phyloP scores from a whole-genome alignment of 208 protist genomes.

The Porcisia deanei region DNA sequence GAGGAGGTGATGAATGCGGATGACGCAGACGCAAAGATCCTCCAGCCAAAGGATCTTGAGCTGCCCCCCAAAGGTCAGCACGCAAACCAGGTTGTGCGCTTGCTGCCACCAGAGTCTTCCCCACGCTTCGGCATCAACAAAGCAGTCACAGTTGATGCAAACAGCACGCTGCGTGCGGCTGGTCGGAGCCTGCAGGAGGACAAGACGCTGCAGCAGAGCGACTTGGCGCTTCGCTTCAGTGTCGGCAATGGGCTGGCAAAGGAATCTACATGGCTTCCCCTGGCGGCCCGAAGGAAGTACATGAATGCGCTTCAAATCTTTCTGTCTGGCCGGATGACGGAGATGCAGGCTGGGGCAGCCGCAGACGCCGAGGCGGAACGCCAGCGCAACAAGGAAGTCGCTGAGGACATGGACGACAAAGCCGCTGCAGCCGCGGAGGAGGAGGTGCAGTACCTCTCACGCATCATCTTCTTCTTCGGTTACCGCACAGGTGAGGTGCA shows the following conservation, averaged over 20 bases:
- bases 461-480: slow-evolving; percentile 58
- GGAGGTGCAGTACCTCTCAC: slow-evolving; percentile 38
- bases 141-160: slow-evolving; percentile 28
- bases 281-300: slow-evolving; percentile 32
- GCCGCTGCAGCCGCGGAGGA: background rate
- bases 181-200: slow-evolving; percentile 12
- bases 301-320: slow-evolving; percentile 3
- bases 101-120: slow-evolving; percentile 43
- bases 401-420: background rate
- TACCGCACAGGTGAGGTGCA: slow-evolving; percentile 57
- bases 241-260: slow-evolving; percentile 57
- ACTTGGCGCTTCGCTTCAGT: slow-evolving; percentile 59
- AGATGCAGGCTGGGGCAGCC: slow-evolving; percentile 1
- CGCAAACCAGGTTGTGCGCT: slow-evolving; percentile 30
- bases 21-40: slow-evolving; percentile 19
- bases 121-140: slow-evolving; percentile 70
- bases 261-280: slow-evolving; percentile 75
- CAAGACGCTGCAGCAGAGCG: slow-evolving; percentile 35
- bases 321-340: background rate
- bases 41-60: slow-evolving; percentile 13
- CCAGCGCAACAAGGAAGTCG: slow-evolving; percentile 4
- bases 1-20: slow-evolving; percentile 15
- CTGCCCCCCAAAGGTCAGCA: slow-evolving; percentile 32
- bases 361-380: background rate
- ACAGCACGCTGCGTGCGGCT: slow-evolving; percentile 13